Conservation (phyloP, 352 stramenopile genomes). For the Globisporangium polare region DNA sequence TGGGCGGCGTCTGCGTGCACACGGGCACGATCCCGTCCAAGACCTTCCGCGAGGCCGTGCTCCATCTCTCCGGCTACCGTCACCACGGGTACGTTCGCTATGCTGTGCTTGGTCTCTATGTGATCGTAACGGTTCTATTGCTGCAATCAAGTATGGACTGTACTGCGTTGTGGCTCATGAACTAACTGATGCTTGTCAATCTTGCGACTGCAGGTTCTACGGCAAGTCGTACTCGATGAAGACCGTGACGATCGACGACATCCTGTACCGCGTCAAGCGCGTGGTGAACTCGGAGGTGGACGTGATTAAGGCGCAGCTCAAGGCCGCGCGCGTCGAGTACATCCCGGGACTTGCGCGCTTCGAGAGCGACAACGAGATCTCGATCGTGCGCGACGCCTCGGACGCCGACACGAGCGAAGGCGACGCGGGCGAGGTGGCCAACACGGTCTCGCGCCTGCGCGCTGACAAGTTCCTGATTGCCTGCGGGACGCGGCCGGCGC, state of each 20-base stretch:
- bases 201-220: conserved; percentile 47
- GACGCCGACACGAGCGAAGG: conserved; percentile 6
- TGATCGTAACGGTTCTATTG: neutral
- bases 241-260: conserved; percentile 81
- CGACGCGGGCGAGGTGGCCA: conserved; percentile 15
- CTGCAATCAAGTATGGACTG: too few species aligned
- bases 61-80: conserved; percentile 88
- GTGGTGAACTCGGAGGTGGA: conserved; percentile 77
- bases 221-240: conserved; percentile 85
- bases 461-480: conserved; percentile 84
- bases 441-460: conserved; percentile 40
- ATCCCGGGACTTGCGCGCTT: conserved; percentile 73
- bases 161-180: too few species aligned
- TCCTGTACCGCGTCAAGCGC: conserved; percentile 74
- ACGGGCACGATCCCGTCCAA: conserved; percentile 87
- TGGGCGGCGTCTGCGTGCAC: conserved; percentile 82
- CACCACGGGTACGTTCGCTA: conserved; percentile 58
- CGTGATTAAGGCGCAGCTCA: conserved; percentile 79
- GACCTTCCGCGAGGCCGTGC: conserved; percentile 88
- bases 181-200: neutral
- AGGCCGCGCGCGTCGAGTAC: conserved; percentile 66
- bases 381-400: conserved; percentile 39
- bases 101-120: neutral
- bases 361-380: conserved; percentile 72
- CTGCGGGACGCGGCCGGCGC: conserved; percentile 78